Evolutionary conservation across 129 eudicot genomes (phyloP), one percentile per base, ranked within the genome.

Genomic region (Arctium minus): DNA sequence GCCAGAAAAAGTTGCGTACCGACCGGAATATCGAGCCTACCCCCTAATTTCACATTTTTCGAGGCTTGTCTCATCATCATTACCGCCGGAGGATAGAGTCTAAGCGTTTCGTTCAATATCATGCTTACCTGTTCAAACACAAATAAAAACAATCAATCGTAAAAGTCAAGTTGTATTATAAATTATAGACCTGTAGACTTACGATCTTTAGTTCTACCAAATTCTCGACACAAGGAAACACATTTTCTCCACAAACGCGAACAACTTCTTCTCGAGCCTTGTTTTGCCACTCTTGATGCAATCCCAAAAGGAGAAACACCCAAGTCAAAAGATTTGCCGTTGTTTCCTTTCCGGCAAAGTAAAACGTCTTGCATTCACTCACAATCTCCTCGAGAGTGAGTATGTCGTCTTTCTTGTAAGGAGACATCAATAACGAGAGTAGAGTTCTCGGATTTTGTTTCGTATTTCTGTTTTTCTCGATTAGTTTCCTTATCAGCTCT

Each of bases 291-390:
- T 90, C 94, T 37, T 87, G 83, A 79, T 88, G 86, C 27, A 84
- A 76, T 32, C 87, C 87, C 0, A 90, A 87, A 30, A 90, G 88
- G 56, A 90, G 85, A 72, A 86, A 78, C 4, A 53, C 81, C 92
- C 94, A 90, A 4, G 88, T 44, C 30, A 90, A 86, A 60, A 90
- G 83, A 72, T 75, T 81, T 5, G 87, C 78, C 0, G 92, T 88
- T 31, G 94, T 90, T 62, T 82, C 91, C 29, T 90, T 89, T 68
- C 93, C 93, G 5, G 89, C 89, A 39, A 88, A 75, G 77, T 90
- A 90, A 78, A 90, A 88, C 3, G 88, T 86, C 86, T 86, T 90
- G 89, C 93, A 90, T 68, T 90, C 88, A 35, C 87, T 81, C 6
- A 91, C 81, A 8, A 91, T 79, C 50, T 91, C 92, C 68, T 85